These are phyloP conservation scores for Xylaria nigripes DNA, from an alignment of 495 filamentous ascomycete species.

Conservation along the genomic window DNA sequence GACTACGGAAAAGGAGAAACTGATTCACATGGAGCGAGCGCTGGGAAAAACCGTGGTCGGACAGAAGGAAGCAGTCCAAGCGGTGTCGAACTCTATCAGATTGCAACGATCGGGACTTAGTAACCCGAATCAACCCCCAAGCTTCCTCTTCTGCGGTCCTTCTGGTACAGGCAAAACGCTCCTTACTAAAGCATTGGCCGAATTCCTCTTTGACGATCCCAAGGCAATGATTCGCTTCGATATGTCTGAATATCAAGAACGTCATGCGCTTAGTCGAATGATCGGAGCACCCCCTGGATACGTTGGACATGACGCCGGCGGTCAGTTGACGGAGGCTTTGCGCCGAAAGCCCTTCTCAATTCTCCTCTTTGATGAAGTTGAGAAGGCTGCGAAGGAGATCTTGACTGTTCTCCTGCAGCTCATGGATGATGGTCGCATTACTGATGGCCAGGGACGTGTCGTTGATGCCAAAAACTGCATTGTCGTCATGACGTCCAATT, in stretches of 20 bases:
- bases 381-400: slow-evolving; percentile 97
- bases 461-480: slow-evolving; percentile 97
- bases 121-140: slow-evolving; percentile 93
- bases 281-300: slow-evolving; percentile 97
- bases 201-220: slow-evolving; percentile 96
- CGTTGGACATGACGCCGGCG: slow-evolving; percentile 91
- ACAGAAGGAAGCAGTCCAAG: slow-evolving; percentile 87
- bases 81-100: slow-evolving; percentile 91
- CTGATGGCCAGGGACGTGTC: slow-evolving; percentile 89
- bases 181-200: slow-evolving; percentile 89
- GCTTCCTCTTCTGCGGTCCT: slow-evolving; percentile 97
- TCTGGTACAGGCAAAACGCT: slow-evolving; percentile 97
- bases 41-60: slow-evolving; percentile 80
- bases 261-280: slow-evolving; percentile 91
- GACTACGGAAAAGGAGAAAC: slow-evolving; percentile 94
- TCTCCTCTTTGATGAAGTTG: slow-evolving; percentile 93
- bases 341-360: slow-evolving; percentile 95
- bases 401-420: slow-evolving; percentile 93
- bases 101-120: slow-evolving; percentile 85
- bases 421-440: slow-evolving; percentile 98
- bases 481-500: slow-evolving; percentile 96
- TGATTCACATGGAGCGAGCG: slow-evolving; percentile 85
- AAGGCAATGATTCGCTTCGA: slow-evolving; percentile 99
- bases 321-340: slow-evolving; percentile 88
- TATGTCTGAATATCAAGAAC: slow-evolving; percentile 99